Conservation (phyloP, 2,329 filamentous ascomycete genomes). For the Colletotrichum cereale region DNA sequence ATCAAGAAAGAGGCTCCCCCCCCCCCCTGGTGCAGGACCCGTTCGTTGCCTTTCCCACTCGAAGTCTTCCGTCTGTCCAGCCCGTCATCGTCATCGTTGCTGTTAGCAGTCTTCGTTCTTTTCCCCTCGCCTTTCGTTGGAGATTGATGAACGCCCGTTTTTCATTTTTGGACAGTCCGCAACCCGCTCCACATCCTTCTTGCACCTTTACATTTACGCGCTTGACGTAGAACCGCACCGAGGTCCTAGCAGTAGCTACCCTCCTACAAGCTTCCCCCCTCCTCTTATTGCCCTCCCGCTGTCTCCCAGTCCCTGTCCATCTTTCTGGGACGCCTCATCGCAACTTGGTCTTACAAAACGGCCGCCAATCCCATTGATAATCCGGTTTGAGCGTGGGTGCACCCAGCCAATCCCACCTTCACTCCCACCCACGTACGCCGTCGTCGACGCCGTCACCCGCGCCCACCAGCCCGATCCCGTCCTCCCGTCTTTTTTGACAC, state of each 20-base stretch:
- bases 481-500: background rate
- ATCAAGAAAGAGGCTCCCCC: conserved; percentile 35
- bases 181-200: conserved; percentile 22
- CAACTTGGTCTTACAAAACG: conserved; percentile 18
- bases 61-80: background rate
- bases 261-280: background rate
- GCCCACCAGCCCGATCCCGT: conserved; percentile 18
- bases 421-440: conserved; percentile 18
- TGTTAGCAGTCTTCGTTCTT: conserved; percentile 8
- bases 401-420: conserved; percentile 25
- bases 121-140: conserved; percentile 30
- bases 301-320: background rate
- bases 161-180: conserved; percentile 28
- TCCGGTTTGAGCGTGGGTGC: conserved; percentile 26
- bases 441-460: conserved; percentile 26
- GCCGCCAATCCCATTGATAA: conserved; percentile 24
- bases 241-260: background rate
- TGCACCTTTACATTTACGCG: background rate
- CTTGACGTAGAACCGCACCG: conserved; percentile 9
- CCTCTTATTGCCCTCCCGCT: background rate
- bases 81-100: conserved; percentile 10
- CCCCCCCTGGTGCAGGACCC: conserved; percentile 26
- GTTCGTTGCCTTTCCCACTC: background rate
- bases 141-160: conserved; percentile 30
- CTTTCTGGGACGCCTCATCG: conserved; percentile 4